phyloP scores from a whole-genome alignment of 768 basidiomycete genomes.

The Leccinellum luteum region DNA sequence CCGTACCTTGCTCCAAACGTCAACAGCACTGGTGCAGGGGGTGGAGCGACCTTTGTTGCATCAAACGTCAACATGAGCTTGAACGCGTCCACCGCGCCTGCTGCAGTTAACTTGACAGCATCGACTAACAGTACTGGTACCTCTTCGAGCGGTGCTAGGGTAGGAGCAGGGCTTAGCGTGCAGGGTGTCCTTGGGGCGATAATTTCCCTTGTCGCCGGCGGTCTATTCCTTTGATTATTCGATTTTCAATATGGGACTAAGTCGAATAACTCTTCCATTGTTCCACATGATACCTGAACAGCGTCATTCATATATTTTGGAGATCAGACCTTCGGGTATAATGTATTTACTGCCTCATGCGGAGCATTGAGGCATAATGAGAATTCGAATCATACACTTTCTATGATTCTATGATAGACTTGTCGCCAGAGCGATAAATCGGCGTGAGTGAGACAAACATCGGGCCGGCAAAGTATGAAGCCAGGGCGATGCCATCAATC shows the following conservation, averaged over 20 bases:
- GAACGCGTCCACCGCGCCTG: constrained; percentile 33
- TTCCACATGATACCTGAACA: background rate
- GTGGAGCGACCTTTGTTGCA: constrained; percentile 40
- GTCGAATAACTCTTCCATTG: background rate
- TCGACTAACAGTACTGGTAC: background rate
- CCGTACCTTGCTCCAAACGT: constrained; percentile 46
- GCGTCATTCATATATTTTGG: background rate
- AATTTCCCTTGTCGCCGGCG: constrained; percentile 1
- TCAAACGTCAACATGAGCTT: constrained; percentile 34
- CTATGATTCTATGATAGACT: no score
- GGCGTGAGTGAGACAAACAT: no score
- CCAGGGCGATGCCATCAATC: no score
- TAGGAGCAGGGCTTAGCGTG: constrained; percentile 1
- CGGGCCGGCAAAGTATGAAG: no score
- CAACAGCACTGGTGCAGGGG: constrained; percentile 39
- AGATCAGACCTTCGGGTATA: background rate
- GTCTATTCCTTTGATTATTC: constrained; percentile 9
- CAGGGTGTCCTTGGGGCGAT: constrained; percentile 8
- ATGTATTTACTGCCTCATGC: no score
- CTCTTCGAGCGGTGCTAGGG: background rate
- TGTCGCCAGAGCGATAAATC: no score
- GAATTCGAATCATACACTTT: no score
- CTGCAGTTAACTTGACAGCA: constrained; percentile 39
- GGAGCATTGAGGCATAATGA: no score
- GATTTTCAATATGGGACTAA: background rate